Conservation (phyloP, 2,329 filamentous ascomycete genomes). For the Phyllosticta paracitricarpa region DNA sequence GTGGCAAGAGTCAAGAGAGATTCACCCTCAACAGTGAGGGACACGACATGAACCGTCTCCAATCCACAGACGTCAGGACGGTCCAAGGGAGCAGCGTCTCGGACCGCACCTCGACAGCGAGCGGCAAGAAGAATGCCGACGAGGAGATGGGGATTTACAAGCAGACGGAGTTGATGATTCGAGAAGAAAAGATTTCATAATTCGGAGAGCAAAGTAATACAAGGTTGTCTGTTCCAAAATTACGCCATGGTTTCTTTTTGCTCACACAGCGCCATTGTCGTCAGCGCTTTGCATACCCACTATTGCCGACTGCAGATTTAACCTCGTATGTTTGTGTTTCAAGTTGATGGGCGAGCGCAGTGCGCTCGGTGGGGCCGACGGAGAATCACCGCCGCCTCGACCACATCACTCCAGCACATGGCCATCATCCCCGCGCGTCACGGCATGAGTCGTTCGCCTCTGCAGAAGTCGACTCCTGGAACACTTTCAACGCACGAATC, state of each 20-base stretch:
- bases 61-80: not conserved
- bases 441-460: not conserved
- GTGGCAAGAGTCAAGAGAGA: not conserved
- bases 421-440: not conserved
- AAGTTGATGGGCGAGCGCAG: not conserved
- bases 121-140: not conserved
- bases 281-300: not conserved
- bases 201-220: not conserved
- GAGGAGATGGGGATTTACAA: conserved; percentile 3
- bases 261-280: not conserved
- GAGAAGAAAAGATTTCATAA: not conserved
- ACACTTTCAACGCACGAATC: not conserved
- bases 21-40: not conserved
- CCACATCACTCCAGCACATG: not conserved
- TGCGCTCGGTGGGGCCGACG: not conserved
- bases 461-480: not conserved
- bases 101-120: not conserved
- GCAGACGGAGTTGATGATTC: not conserved
- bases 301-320: not conserved
- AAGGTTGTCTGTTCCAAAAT: not conserved
- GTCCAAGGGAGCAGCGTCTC: not conserved
- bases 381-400: not conserved
- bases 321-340: not conserved
- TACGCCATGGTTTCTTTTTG: not conserved
- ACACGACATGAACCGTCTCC: not conserved